phyloP scores from a whole-genome alignment of 345 rosid genomes.

The Ceriops tagal region DNA sequence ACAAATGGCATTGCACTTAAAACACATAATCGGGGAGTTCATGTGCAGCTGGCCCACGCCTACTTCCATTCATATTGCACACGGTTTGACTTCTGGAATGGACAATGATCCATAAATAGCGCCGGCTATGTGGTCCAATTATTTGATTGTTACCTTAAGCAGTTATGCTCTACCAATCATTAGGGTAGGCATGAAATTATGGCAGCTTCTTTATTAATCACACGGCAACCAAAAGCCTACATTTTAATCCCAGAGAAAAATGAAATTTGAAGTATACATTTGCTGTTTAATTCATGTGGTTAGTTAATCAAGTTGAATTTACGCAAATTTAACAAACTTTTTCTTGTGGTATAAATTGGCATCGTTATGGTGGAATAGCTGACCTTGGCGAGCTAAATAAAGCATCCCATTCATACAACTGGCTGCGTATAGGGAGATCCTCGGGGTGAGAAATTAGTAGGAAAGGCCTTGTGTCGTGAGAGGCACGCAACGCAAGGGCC shows the following conservation, averaged over 20 bases:
- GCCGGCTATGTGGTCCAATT: constrained; percentile 24
- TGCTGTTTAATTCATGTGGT: no score
- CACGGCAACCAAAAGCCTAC: neutral
- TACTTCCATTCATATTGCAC: constrained; percentile 14
- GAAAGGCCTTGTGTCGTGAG: constrained; percentile 10
- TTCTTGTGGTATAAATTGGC: neutral
- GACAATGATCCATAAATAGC: constrained; percentile 34
- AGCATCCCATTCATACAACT: neutral
- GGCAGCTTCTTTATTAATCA: neutral
- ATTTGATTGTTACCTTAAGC: neutral
- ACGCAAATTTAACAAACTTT: no score
- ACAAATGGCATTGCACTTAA: no score
- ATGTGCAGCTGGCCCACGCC: constrained; percentile 29
- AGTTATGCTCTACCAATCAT: constrained; percentile 18
- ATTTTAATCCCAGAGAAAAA: no score
- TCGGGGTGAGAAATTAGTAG: constrained; percentile 18
- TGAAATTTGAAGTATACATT: no score
- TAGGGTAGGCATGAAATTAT: constrained; percentile 8
- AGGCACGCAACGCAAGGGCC: constrained; percentile 16
- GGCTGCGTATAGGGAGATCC: constrained; percentile 17
- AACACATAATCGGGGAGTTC: neutral
- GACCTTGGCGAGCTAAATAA: neutral
- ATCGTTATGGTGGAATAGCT: neutral
- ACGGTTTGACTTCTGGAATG: constrained; percentile 1
- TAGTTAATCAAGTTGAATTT: no score